phyloP scores from a whole-genome alignment of 768 basidiomycete species.

The Russula olivacea region DNA sequence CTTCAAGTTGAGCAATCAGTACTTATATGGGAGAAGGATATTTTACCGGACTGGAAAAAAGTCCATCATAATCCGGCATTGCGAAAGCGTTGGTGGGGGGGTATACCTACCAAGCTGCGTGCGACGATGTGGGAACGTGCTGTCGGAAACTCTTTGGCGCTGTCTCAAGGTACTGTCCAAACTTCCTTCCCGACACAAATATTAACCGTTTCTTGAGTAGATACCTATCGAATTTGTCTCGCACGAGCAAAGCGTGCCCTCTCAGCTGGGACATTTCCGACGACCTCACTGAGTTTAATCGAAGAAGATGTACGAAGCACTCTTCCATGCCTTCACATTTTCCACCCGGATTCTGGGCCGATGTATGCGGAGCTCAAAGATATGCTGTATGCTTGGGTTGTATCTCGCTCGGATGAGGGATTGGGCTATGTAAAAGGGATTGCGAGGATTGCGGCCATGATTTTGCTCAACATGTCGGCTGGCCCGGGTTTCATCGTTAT shows the following conservation, averaged over 20 bases:
- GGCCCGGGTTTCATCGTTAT: constrained; percentile 74
- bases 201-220: constrained; percentile 35
- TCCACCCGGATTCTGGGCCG: constrained; percentile 69
- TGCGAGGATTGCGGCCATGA: constrained; percentile 78
- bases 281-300: constrained; percentile 52
- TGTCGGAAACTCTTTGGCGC: constrained; percentile 75
- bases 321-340: constrained; percentile 74
- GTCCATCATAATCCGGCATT: constrained; percentile 60
- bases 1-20: constrained; percentile 63
- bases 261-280: constrained; percentile 58
- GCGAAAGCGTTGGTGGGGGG: constrained; percentile 80
- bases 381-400: constrained; percentile 83
- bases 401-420: constrained; percentile 77
- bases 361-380: constrained; percentile 78
- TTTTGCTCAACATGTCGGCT: constrained; percentile 73
- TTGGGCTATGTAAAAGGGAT: constrained; percentile 65
- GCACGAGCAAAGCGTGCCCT: constrained; percentile 70
- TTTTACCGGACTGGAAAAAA: constrained; percentile 77
- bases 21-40: constrained; percentile 68
- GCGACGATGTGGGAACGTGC: constrained; percentile 79
- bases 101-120: constrained; percentile 77
- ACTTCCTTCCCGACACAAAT: not conserved
- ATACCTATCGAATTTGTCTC: constrained; percentile 65
- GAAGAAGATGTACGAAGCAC: constrained; percentile 72
- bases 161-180: constrained; percentile 62